Conservation (phyloP, 2,329 filamentous ascomycete genomes). For the Penicillium hesseltinei region DNA sequence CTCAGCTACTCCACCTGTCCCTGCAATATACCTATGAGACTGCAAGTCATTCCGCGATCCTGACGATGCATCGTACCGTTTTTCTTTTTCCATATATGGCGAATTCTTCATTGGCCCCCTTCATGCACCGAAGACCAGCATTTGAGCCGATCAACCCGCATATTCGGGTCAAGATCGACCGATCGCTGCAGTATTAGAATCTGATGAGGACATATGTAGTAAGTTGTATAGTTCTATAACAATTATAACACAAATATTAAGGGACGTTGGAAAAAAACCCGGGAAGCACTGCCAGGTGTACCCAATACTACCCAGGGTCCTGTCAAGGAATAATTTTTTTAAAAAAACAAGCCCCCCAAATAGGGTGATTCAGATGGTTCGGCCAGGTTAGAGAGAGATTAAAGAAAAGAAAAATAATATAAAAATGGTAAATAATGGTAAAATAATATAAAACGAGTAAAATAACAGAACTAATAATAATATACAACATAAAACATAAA, state of each 20-base stretch:
- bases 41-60: constrained; percentile 19
- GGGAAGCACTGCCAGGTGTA: neutral
- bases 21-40: constrained; percentile 20
- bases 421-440: neutral
- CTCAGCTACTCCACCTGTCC: constrained; percentile 19
- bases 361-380: neutral
- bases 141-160: constrained; percentile 25
- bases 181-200: constrained; percentile 13
- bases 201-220: neutral
- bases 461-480: neutral
- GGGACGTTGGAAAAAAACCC: neutral
- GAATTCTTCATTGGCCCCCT: constrained; percentile 14
- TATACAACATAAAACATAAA: constrained; percentile 2
- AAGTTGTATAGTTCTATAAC: neutral
- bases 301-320: neutral
- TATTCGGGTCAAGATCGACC: constrained; percentile 20
- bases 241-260: neutral
- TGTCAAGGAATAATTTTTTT: neutral
- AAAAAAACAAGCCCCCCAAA: neutral
- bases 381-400: constrained; percentile 4
- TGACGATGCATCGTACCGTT: constrained; percentile 6
- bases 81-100: constrained; percentile 3
- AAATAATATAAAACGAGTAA: neutral
- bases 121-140: constrained; percentile 22
- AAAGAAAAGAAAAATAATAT: constrained; percentile 1